Percentiles rank a stretch among this genome's conserved stretches.
phyloP scores from a whole-genome alignment of 1,284 basidiomycete species.

The Bjerkandera adusta region DNA sequence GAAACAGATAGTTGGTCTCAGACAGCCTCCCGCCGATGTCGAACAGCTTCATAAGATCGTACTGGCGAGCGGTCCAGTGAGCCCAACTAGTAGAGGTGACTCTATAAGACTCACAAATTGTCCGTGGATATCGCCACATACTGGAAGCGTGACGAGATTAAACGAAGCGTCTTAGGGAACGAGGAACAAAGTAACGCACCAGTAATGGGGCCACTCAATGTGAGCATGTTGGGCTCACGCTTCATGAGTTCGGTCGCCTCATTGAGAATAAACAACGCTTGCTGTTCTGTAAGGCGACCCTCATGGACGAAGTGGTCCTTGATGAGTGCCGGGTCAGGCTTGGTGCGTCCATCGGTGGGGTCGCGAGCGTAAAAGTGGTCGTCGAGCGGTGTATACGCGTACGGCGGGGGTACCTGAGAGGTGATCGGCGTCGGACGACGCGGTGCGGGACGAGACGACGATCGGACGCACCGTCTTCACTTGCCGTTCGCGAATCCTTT shows the following conservation, averaged over 20 bases:
- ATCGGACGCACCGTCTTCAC: constrained; percentile 22
- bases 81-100: neutral
- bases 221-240: constrained; percentile 85
- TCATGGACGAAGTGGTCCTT: constrained; percentile 94
- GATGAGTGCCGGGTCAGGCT: constrained; percentile 84
- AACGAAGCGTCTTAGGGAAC: neutral
- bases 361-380: constrained; percentile 35
- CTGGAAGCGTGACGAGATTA: constrained; percentile 39
- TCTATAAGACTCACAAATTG: constrained; percentile 79
- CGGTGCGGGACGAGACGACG: neutral
- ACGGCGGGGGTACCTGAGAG: constrained; percentile 32
- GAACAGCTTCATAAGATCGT: constrained; percentile 97
- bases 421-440: neutral
- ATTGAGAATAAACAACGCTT: constrained; percentile 87
- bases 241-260: constrained; percentile 75
- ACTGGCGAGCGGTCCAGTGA: constrained; percentile 48
- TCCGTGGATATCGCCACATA: constrained; percentile 97
- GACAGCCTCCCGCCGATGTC: constrained; percentile 91
- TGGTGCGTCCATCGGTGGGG: constrained; percentile 37
- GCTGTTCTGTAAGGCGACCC: constrained; percentile 82
- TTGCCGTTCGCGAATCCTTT: constrained; percentile 21
- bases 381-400: constrained; percentile 30
- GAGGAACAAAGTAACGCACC: constrained; percentile 44
- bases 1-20: constrained; percentile 91
- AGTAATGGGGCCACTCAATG: constrained; percentile 90